Base-by-base conservation (phyloP, 768 basidiomycete genomes). In the Russula compacta region DNA sequence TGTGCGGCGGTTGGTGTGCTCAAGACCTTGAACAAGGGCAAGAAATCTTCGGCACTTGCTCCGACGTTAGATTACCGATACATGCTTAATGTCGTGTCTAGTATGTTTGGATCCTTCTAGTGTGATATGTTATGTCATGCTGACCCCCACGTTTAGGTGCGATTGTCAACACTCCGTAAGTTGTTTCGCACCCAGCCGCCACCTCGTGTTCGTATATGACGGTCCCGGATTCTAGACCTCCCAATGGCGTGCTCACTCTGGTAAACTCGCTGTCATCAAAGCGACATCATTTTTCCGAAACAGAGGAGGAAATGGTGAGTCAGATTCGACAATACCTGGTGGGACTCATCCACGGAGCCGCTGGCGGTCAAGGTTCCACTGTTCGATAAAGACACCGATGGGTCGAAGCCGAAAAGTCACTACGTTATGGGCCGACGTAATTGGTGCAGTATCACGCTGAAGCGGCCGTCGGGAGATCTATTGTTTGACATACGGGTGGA, bases 161-260 rank as follows among this genome's bases (percentile, higher is more conserved):
- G 14, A 98, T 99, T 64, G 95, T 99, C 51, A 95, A 97, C 70
- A 97, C 95, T 6, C 94, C 95, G 87, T 87, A 69, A 70, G 88
- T 77, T 76, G 10, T 8, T 21, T 61, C 6, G 33, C 19, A 10
- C 17, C 14, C 10, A 12, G 12, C 6, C 2, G 38, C 1, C 10
- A 24, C 29, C 44, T 43, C 39, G 47, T 58, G 43, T 39, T 33
- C 7, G 19, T 36, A 14, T 60, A 21, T 54, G 51, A 32, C 49
- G n/a, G 42, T 8, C 35, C 40, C 19, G 14, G 32, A 35, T 44
- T 35, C 6, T 58, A 76, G 73, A 38, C 89, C 89, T 14, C 91
- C 92, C 0, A 73, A 75, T 56, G 80, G 77, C 3, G 92, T 95
- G 14, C 81, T 95, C 46, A 73, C 78, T 2, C 79, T 97, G 82